Evolutionary conservation across 441 rosid species (phyloP), one percentile per base, ranked within the genome.

Genomic region (Populus trichocarpa): DNA sequence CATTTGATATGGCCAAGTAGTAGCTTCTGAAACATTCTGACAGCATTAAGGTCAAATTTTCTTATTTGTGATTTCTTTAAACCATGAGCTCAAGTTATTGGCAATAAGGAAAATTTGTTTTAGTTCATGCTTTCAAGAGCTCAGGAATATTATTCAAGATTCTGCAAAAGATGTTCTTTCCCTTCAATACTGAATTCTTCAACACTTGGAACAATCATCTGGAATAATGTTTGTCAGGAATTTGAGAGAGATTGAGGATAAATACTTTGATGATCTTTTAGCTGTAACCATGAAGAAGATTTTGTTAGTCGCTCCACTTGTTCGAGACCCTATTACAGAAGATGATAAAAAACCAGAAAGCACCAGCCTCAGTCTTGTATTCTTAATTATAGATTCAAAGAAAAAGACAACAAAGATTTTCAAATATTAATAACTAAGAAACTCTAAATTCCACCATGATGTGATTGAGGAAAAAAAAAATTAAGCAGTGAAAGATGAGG

Each of bases 1-100:
- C 90, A 53, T 76, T 85, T 30, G 88, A 87, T 78, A 9, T 63
- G 33, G 53, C 88, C 88, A 0, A 71, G 74, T n/a, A 77, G 33
- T 0, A 59, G 4, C 67, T 88, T 85, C 64, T 38, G 35, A 30
- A 14, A 69, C 16, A 80, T 83, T 18, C 53, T 84, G 8, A 33
- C 67, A n/a, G 38, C 1, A 23, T 69, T 81, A 13, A 66, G 40
- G 5, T 86, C 88, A 0, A 78, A 85, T 77, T 36, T 84, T 33
- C 64, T 86, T 4, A 30, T 85, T 12, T 86, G 81, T 76, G 88
- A 88, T 66, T 73, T 83, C 20, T 30, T 86, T 36, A 77, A 77
- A 64, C 87, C 85, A 0, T 86, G 87, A 88, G 89, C 83, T 1
- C 80, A 84, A 0, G 30, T 40, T 26, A 10, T 13, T 28, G 32